Base-by-base conservation (phyloP, 2,329 filamentous ascomycete genomes). In the Epichloe scottii region DNA sequence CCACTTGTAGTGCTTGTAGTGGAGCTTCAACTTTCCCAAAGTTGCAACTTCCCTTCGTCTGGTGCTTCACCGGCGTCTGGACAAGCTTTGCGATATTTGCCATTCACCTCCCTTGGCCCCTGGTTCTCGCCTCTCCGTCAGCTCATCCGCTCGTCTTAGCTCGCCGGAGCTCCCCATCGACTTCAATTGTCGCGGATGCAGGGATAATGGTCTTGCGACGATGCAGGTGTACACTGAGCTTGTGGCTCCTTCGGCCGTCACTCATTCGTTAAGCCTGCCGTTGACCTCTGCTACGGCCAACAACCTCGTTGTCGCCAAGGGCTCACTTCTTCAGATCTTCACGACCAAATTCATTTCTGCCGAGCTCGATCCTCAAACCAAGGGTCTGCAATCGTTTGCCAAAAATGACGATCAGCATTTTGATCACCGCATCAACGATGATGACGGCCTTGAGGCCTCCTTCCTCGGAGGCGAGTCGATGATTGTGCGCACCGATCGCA, bases 141-240 rank as follows among this genome's bases (percentile, higher is more conserved):
- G 12, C 26, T 10, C 14, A 6, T 14, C 7, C 37, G 2, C 26
- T 35, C 39, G 38, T 21, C 30, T 42, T 12, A 17, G 39, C 47
- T 49, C 14, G 46, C 26, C 19, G 15, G 46, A 19, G 40, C 23
- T 43, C 26, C 30, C 39, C n/a, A n/a, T 48, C 41, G 30, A 39
- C 40, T 14, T 40, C 43, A 40, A 35, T 48, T 44, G 37, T 19
- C 21, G 43, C 51, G 54, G 52, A 52, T 51, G 51, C 56, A 49
- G 56, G 56, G 61, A 65, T 58, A 61, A 69, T 69, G 68, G 59
- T 62, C 56, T 59, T 60, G 65, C 62, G 56, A 57, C 58, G 46
- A 97, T 97, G 91, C 91, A 97, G 80, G 95, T 89, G 76, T 97
- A 97, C 72, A 90, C 89, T 64, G 93, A 98, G 77, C 77, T 98